Evolutionary conservation across 495 filamentous ascomycete genomes (phyloP).

Genomic region (Jackrogersella multiformis): DNA sequence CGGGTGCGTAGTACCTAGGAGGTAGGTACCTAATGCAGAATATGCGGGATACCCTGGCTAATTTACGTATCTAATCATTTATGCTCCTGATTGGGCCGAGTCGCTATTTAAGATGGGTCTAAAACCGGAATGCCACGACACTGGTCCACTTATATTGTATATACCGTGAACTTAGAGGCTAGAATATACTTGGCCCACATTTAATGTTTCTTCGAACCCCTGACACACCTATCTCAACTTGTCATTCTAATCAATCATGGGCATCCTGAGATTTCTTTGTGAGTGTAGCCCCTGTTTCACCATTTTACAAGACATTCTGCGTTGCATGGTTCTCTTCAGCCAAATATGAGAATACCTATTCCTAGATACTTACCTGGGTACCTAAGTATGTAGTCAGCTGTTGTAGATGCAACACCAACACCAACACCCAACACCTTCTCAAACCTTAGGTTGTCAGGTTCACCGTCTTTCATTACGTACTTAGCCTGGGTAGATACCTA

Average conservation of each 20-base stretch:
- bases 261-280: not conserved
- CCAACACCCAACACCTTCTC: constrained; percentile 1
- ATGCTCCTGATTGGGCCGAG: constrained; percentile 22
- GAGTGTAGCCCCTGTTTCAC: constrained; percentile 8
- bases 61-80: constrained; percentile 23
- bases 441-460: not conserved
- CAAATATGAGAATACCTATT: not conserved
- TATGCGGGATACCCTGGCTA: constrained; percentile 29
- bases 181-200: not conserved
- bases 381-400: not conserved
- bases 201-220: constrained; percentile 11
- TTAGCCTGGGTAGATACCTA: too few relatives aligned
- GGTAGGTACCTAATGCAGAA: constrained; percentile 9
- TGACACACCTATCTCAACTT: constrained; percentile 10
- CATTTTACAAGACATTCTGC: constrained; percentile 5
- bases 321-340: constrained; percentile 1
- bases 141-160: constrained; percentile 23
- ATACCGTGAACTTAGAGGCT: not conserved
- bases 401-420: not conserved
- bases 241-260: not conserved
- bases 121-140: constrained; percentile 23
- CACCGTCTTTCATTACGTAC: constrained; percentile 9
- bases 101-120: constrained; percentile 9
- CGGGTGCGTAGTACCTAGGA: too few relatives aligned
- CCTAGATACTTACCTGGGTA: not conserved